Percentiles rank a stretch among this genome's conserved stretches.
These are phyloP conservation scores for Mycena haematopus DNA, from an alignment of 768 basidiomycete species.

Conservation along the genomic window DNA sequence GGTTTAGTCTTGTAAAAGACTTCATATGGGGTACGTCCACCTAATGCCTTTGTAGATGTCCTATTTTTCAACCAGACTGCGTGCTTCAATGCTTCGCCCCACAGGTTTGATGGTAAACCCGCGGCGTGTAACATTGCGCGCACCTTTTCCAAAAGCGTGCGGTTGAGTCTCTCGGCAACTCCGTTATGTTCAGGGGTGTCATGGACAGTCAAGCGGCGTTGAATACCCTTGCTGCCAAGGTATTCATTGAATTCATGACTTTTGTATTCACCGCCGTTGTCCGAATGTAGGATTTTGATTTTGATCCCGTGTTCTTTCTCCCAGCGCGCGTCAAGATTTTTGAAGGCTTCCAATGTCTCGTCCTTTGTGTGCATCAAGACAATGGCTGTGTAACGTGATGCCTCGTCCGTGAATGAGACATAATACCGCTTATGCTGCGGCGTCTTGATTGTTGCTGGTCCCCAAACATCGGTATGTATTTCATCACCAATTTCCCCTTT, in stretches of 20 bases:
- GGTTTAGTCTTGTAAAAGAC: slow-evolving; percentile 30
- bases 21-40: slow-evolving; percentile 31
- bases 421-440: slow-evolving; percentile 36
- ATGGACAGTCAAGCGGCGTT: slow-evolving; percentile 32
- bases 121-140: slow-evolving; percentile 37
- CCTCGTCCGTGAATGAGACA: slow-evolving; percentile 43
- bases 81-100: slow-evolving; percentile 38
- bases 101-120: slow-evolving; percentile 38
- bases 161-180: slow-evolving; percentile 44
- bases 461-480: slow-evolving; percentile 46
- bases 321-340: slow-evolving; percentile 33
- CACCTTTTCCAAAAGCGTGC: slow-evolving; percentile 37
- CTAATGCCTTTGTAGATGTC: slow-evolving; percentile 30
- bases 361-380: slow-evolving; percentile 38
- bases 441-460: slow-evolving; percentile 35
- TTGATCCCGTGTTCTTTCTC: slow-evolving; percentile 33
- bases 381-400: slow-evolving; percentile 32
- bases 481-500: slow-evolving; percentile 36
- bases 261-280: slow-evolving; percentile 39
- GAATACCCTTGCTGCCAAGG: slow-evolving; percentile 30
- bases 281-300: slow-evolving; percentile 37
- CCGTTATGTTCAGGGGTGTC: slow-evolving; percentile 44
- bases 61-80: slow-evolving; percentile 37
- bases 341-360: slow-evolving; percentile 33
- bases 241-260: slow-evolving; percentile 30